phyloP scores from a whole-genome alignment of 2,329 filamentous ascomycete genomes.

The Parascedosporium putredinis region DNA sequence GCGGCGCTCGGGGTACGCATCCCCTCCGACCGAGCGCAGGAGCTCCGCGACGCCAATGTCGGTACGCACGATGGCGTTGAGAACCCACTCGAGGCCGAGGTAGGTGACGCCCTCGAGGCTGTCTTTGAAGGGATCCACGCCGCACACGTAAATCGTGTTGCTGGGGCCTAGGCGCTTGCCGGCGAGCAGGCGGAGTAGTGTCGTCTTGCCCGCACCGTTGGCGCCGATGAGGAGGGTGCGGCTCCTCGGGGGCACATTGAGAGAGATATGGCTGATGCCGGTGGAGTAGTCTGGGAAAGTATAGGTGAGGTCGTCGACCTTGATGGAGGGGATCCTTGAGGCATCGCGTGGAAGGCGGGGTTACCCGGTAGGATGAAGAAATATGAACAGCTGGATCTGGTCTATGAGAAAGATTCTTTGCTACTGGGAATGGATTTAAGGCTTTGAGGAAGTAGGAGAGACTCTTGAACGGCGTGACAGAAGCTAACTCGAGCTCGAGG shows the following conservation, averaged over 20 bases:
- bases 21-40: conserved; percentile 73
- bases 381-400: not conserved
- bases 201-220: conserved; percentile 96
- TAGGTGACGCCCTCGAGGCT: conserved; percentile 91
- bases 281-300: conserved; percentile 74
- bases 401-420: no score
- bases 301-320: conserved; percentile 71
- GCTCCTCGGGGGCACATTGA: conserved; percentile 71
- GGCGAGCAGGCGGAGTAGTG: conserved; percentile 83
- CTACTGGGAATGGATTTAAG: not conserved
- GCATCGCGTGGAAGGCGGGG: conserved; percentile 14
- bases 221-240: conserved; percentile 89
- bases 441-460: not conserved
- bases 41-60: conserved; percentile 89
- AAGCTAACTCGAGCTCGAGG: no score
- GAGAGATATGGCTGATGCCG: conserved; percentile 64
- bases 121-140: conserved; percentile 84
- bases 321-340: conserved; percentile 47
- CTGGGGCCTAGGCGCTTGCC: conserved; percentile 86
- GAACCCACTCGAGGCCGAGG: conserved; percentile 93
- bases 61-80: conserved; percentile 90
- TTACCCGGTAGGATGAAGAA: not conserved
- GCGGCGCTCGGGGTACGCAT: conserved; percentile 68
- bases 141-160: conserved; percentile 64
- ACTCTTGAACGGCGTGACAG: not conserved